Percentiles rank a stretch among this genome's conserved stretches.
Conservation (phyloP, 1,284 basidiomycete genomes). For the Hemileia vastatrix region DNA sequence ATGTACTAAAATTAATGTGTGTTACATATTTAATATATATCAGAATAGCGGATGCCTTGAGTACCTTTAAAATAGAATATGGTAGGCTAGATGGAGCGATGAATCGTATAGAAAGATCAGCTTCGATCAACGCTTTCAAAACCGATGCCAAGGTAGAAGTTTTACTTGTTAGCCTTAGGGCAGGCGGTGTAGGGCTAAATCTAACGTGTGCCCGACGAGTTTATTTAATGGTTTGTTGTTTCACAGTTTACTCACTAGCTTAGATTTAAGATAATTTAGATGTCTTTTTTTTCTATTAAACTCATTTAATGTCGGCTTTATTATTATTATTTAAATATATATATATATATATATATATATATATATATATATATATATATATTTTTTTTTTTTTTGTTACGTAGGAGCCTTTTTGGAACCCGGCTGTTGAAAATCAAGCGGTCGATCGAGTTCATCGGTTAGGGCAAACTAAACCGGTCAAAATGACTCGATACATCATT, state of each 20-base stretch:
- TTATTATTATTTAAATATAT: not conserved
- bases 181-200: slow-evolving; percentile 72
- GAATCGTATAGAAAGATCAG: slow-evolving; percentile 70
- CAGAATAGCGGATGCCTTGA: slow-evolving; percentile 66
- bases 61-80: slow-evolving; percentile 62
- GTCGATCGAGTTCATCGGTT: slow-evolving; percentile 58
- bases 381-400: not conserved
- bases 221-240: slow-evolving; percentile 31
- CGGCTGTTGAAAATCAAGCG: slow-evolving; percentile 56
- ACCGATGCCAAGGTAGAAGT: slow-evolving; percentile 73
- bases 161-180: slow-evolving; percentile 79
- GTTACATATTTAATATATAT: slow-evolving; percentile 27
- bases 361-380: no score
- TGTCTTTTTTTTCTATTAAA: slow-evolving; percentile 2
- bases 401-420: slow-evolving; percentile 75
- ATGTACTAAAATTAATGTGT: not conserved
- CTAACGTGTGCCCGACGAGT: slow-evolving; percentile 39
- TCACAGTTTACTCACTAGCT: not conserved
- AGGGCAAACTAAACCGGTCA: slow-evolving; percentile 78
- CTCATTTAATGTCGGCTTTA: slow-evolving; percentile 5
- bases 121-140: slow-evolving; percentile 65
- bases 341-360: no score
- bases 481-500: slow-evolving; percentile 85
- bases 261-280: not conserved
- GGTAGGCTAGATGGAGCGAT: slow-evolving; percentile 89